Evolutionary conservation across 768 basidiomycete genomes (phyloP).

Genomic region (Auriscalpium orientale): DNA sequence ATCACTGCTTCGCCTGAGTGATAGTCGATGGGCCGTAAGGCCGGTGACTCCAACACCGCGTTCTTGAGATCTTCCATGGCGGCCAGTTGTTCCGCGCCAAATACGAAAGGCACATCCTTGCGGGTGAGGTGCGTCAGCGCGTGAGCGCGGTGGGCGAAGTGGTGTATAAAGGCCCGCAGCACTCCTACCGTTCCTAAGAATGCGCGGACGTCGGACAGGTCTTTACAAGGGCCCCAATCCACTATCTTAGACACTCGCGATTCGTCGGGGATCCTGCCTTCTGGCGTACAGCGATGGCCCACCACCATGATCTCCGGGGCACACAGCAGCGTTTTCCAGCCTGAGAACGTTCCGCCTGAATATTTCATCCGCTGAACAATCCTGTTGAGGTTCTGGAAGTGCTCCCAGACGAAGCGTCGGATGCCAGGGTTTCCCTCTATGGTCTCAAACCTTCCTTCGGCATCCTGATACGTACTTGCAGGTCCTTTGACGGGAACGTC

Average conservation of each 20-base stretch:
- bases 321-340: constrained; percentile 27
- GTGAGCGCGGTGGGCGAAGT: constrained; percentile 17
- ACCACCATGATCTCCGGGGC: constrained; percentile 23
- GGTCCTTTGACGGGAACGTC: constrained; percentile 31
- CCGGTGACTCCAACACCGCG: background rate
- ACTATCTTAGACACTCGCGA: constrained; percentile 18
- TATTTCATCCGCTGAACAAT: constrained; percentile 31
- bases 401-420: constrained; percentile 32
- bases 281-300: constrained; percentile 30
- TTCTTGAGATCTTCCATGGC: constrained; percentile 16
- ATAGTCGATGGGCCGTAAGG: constrained; percentile 13
- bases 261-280: constrained; percentile 25
- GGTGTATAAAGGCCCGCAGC: constrained; percentile 15
- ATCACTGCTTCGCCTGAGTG: constrained; percentile 8
- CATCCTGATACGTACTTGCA: constrained; percentile 20
- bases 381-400: constrained; percentile 27
- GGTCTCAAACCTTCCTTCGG: constrained; percentile 26
- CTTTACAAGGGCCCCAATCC: constrained; percentile 16
- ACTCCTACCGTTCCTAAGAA: constrained; percentile 20
- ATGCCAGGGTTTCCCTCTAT: constrained; percentile 31
- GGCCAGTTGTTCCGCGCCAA: constrained; percentile 4
- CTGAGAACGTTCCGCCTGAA: constrained; percentile 29
- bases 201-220: constrained; percentile 17
- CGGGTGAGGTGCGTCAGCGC: constrained; percentile 14
- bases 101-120: constrained; percentile 17